phyloP scores from a whole-genome alignment of 257 asterid species.

The Rubia yunnanensis region DNA sequence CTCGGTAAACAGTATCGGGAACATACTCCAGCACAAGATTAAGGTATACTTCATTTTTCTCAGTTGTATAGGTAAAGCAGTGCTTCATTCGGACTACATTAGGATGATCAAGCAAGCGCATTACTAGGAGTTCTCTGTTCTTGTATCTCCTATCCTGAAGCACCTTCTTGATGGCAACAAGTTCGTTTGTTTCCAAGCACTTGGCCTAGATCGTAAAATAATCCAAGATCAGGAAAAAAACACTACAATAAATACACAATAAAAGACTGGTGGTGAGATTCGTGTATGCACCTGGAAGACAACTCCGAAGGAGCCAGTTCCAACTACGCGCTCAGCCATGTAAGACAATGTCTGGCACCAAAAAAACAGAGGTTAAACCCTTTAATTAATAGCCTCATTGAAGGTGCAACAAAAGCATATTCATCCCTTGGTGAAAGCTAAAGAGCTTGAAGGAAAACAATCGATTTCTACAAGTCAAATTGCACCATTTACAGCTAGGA shows the following conservation, averaged over 20 bases:
- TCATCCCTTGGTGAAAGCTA: neutral
- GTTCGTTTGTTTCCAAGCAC: conserved; percentile 69
- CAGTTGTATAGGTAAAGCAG: conserved; percentile 75
- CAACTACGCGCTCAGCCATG: conserved; percentile 50
- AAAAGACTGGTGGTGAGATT: too few species aligned
- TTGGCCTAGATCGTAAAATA: conserved; percentile 43
- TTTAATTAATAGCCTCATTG: neutral
- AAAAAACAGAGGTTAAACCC: neutral
- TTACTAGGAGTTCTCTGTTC: conserved; percentile 78
- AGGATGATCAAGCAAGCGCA: conserved; percentile 65
- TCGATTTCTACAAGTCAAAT: neutral
- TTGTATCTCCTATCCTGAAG: conserved; percentile 90
- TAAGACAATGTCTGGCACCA: conserved; percentile 56
- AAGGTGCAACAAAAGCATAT: neutral
- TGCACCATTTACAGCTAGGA: neutral
- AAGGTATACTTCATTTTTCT: conserved; percentile 74
- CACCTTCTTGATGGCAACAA: conserved; percentile 88
- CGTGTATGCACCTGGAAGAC: conserved; percentile 62
- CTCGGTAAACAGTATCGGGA: conserved; percentile 73
- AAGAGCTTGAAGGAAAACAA: neutral
- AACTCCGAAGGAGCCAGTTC: conserved; percentile 51
- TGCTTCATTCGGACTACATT: conserved; percentile 72
- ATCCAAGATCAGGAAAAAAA: neutral
- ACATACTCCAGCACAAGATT: conserved; percentile 82
- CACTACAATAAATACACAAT: neutral